phyloP scores from a whole-genome alignment of 257 asterid species.

The Avicennia marina region DNA sequence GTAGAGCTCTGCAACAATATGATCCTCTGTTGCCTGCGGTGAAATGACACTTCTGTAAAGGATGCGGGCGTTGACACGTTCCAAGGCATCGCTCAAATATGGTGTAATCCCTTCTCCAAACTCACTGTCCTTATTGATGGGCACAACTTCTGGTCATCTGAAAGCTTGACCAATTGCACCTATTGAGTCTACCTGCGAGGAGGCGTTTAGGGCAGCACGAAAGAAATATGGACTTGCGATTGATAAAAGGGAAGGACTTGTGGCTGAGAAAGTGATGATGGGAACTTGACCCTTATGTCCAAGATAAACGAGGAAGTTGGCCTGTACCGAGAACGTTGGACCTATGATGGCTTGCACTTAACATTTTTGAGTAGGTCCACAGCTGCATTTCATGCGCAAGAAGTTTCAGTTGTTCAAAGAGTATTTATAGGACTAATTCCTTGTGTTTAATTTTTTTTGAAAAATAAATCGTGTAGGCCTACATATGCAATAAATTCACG shows the following conservation, averaged over 20 bases:
- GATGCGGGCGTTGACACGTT: constrained; percentile 20
- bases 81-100: constrained; percentile 34
- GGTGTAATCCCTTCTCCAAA: constrained; percentile 56
- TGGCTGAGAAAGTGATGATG: constrained; percentile 27
- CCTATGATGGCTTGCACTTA: constrained; percentile 22
- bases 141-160: constrained; percentile 50
- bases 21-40: constrained; percentile 32
- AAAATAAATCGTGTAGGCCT: too few species aligned
- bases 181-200: constrained; percentile 42
- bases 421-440: too few species aligned
- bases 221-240: constrained; percentile 38
- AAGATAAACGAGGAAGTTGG: constrained; percentile 17
- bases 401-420: too few species aligned
- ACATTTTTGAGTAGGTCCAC: constrained; percentile 9
- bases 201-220: constrained; percentile 37
- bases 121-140: constrained; percentile 36
- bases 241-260: constrained; percentile 25
- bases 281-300: constrained; percentile 23
- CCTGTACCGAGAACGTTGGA: constrained; percentile 22
- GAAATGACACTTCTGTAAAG: constrained; percentile 43
- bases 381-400: too few species aligned
- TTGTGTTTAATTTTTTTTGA: too few species aligned
- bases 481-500: too few species aligned
- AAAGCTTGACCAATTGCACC: constrained; percentile 36
- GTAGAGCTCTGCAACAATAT: constrained; percentile 31